phyloP scores from a whole-genome alignment of 768 basidiomycete genomes.

The Tulasnella sp. region DNA sequence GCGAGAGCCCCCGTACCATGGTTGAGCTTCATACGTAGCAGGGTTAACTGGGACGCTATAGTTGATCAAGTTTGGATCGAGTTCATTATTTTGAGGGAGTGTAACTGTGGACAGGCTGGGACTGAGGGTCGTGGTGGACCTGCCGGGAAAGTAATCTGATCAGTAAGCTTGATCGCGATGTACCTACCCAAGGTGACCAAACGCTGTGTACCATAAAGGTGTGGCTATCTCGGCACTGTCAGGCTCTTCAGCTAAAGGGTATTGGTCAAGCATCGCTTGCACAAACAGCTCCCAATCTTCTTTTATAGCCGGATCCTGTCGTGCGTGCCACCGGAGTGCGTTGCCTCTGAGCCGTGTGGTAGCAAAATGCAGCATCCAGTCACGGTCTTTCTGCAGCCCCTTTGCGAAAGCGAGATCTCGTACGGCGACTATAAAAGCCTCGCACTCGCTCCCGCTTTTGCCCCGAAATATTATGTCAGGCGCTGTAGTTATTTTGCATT shows the following conservation, averaged over 20 bases:
- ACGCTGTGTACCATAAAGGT: background rate
- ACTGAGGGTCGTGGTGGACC: background rate
- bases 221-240: background rate
- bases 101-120: background rate
- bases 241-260: too few species aligned
- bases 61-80: background rate
- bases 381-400: background rate
- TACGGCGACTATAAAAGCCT: background rate
- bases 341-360: background rate
- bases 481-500: background rate
- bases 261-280: background rate
- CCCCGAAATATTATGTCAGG: background rate
- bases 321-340: background rate
- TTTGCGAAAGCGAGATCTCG: background rate
- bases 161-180: too few species aligned
- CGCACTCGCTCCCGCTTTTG: background rate
- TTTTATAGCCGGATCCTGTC: background rate
- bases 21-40: too few species aligned
- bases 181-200: background rate
- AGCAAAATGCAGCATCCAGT: background rate
- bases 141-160: background rate
- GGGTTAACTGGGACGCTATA: too few species aligned
- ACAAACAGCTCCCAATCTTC: background rate
- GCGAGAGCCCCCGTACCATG: background rate
- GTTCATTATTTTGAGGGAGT: background rate